phyloP scores from a whole-genome alignment of 1,284 basidiomycete genomes.

The Cutaneotrichosporon cyanovorans region DNA sequence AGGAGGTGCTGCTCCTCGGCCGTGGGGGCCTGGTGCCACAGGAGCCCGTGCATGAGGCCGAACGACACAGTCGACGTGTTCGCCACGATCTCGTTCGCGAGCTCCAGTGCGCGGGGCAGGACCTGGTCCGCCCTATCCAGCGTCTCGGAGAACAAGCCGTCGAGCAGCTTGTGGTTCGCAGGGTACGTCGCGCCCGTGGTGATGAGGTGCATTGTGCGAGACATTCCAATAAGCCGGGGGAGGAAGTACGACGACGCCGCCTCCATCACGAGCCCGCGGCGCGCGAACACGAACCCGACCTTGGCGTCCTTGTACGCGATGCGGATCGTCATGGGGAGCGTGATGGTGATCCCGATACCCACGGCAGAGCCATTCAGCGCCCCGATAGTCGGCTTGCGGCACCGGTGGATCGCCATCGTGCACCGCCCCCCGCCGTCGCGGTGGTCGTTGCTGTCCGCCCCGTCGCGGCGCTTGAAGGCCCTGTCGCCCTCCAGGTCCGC shows the following conservation, averaged over 20 bases:
- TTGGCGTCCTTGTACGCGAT: slow-evolving; percentile 14
- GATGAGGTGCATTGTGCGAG: slow-evolving; percentile 6
- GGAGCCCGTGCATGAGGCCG: slow-evolving; percentile 12
- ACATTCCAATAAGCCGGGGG: slow-evolving; percentile 10
- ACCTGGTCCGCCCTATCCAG: slow-evolving; percentile 8
- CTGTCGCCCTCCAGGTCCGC: slow-evolving; percentile 10
- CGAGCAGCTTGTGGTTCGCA: slow-evolving; percentile 3
- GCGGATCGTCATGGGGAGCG: slow-evolving; percentile 16
- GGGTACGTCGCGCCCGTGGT: slow-evolving; percentile 12
- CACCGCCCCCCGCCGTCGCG: slow-evolving; percentile 16
- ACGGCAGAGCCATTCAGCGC: slow-evolving; percentile 15
- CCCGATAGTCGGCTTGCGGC: slow-evolving; percentile 15
- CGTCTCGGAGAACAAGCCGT: slow-evolving; percentile 15
- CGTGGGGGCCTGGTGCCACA: slow-evolving; percentile 6
- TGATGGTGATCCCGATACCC: slow-evolving; percentile 17
- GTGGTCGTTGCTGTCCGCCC: slow-evolving; percentile 8
- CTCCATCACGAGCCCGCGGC: slow-evolving; percentile 17
- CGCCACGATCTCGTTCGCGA: slow-evolving; percentile 8
- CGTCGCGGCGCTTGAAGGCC: slow-evolving; percentile 8
- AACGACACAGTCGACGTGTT: slow-evolving; percentile 8
- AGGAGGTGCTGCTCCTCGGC: slow-evolving; percentile 20
- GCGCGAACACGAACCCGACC: slow-evolving; percentile 16
- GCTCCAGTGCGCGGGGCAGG: slow-evolving; percentile 11
- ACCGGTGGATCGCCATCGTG: slow-evolving; percentile 14
- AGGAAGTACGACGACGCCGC: slow-evolving; percentile 16